Conservation (phyloP, 2,329 filamentous ascomycete species). For the Aspergillus amoenus region DNA sequence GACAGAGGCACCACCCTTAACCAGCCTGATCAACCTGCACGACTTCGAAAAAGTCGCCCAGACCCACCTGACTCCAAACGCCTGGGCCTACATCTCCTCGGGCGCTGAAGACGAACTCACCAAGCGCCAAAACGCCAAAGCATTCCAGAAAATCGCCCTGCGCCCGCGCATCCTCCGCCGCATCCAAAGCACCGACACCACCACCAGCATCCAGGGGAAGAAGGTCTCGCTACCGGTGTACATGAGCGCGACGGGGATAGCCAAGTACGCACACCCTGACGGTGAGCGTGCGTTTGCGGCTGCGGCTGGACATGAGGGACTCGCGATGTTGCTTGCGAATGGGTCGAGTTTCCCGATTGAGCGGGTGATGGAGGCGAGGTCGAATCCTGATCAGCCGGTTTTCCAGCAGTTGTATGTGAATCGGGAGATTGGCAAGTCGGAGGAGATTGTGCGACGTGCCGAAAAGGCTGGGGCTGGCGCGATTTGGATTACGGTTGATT, state of each 20-base stretch:
- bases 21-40: neutral
- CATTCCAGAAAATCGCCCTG: neutral
- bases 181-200: neutral
- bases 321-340: neutral
- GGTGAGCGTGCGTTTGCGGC: neutral
- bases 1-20: neutral
- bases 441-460: neutral
- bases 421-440: neutral
- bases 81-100: neutral
- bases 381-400: neutral
- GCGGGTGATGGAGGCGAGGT: neutral
- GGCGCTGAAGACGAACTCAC: neutral
- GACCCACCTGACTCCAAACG: neutral
- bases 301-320: neutral
- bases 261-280: neutral
- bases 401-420: conserved; percentile 3
- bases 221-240: neutral
- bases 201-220: neutral
- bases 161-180: neutral
- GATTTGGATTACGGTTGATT: neutral
- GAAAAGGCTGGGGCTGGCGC: neutral
- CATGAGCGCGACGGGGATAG: neutral
- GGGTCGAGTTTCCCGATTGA: neutral
- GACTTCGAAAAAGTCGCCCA: neutral
- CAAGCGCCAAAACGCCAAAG: neutral